Conservation (phyloP, 352 stramenopile genomes). For the Globisporangium parvum region DNA sequence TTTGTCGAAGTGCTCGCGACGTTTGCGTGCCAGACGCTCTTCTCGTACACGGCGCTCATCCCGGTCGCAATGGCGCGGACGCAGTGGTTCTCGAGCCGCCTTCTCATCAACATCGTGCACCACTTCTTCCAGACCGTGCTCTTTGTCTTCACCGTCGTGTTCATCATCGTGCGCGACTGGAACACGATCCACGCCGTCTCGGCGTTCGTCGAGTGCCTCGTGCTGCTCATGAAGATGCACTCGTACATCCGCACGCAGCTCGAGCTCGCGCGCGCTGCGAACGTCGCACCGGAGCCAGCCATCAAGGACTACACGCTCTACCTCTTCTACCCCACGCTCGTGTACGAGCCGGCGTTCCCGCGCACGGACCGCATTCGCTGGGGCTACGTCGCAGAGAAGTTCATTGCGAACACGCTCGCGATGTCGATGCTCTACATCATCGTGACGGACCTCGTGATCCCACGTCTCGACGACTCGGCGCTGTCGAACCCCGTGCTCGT, state of each 20-base stretch:
- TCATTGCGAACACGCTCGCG: slow-evolving; percentile 67
- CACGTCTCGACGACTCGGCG: slow-evolving; percentile 69
- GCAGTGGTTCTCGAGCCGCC: slow-evolving; percentile 22
- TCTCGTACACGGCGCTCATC: slow-evolving; percentile 65
- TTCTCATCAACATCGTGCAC: slow-evolving; percentile 65
- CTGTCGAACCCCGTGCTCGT: slow-evolving; percentile 49
- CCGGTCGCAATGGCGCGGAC: slow-evolving; percentile 63
- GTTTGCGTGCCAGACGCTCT: slow-evolving; percentile 57
- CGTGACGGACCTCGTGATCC: slow-evolving; percentile 85
- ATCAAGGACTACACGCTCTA: slow-evolving; percentile 68
- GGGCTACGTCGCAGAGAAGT: slow-evolving; percentile 79
- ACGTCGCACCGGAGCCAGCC: slow-evolving; percentile 19
- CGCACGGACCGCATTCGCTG: slow-evolving; percentile 75
- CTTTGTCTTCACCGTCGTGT: slow-evolving; percentile 61
- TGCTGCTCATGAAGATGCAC: slow-evolving; percentile 83
- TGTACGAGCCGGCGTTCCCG: slow-evolving; percentile 93
- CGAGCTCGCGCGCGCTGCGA: slow-evolving; percentile 36
- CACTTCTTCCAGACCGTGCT: slow-evolving; percentile 66
- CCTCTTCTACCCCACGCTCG: slow-evolving; percentile 84
- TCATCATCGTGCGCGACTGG: slow-evolving; percentile 70
- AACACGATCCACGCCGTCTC: slow-evolving; percentile 68
- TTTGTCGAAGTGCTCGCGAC: slow-evolving; percentile 67
- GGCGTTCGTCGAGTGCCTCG: slow-evolving; percentile 67
- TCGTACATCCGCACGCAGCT: slow-evolving; percentile 76
- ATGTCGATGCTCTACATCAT: slow-evolving; percentile 89